Conservation (phyloP, 805 yeast genomes). For the Kodamaea kaohsiungensis region DNA sequence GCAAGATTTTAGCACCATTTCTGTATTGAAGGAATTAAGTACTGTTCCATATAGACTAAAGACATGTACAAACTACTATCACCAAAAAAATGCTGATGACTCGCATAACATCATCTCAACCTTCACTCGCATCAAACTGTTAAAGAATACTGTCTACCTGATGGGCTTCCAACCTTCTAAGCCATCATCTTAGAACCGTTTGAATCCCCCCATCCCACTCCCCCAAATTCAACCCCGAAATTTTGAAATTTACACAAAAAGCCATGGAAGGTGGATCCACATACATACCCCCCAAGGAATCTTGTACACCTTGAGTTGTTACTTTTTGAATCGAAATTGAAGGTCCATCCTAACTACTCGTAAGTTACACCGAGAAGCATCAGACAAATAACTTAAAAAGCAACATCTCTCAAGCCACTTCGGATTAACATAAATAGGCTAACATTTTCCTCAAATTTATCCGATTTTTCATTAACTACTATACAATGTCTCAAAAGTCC, state of each 20-base stretch:
- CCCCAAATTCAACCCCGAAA: neutral
- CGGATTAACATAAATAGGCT: constrained; percentile 1
- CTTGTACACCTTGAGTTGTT: no score
- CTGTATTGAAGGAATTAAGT: constrained; percentile 10
- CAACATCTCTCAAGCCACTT: neutral
- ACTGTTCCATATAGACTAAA: neutral
- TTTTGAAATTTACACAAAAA: neutral
- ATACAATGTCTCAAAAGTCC: constrained; percentile 3
- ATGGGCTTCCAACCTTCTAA: neutral
- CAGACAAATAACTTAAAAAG: neutral
- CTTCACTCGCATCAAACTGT: neutral
- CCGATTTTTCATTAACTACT: neutral
- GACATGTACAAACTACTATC: neutral
- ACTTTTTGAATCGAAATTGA: neutral
- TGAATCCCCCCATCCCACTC: neutral
- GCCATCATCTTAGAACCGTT: neutral
- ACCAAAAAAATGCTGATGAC: neutral
- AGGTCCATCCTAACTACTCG: constrained; percentile 3
- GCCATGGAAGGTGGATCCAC: constrained; percentile 1
- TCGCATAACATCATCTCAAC: neutral
- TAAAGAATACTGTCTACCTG: neutral
- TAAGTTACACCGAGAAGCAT: neutral
- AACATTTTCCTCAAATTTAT: neutral
- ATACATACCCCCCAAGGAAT: neutral
- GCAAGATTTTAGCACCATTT: constrained; percentile 8